Evolutionary conservation across 306 rosid genomes (phyloP), one percentile per base, ranked within the genome.

Genomic region (Calophaca sinica): DNA sequence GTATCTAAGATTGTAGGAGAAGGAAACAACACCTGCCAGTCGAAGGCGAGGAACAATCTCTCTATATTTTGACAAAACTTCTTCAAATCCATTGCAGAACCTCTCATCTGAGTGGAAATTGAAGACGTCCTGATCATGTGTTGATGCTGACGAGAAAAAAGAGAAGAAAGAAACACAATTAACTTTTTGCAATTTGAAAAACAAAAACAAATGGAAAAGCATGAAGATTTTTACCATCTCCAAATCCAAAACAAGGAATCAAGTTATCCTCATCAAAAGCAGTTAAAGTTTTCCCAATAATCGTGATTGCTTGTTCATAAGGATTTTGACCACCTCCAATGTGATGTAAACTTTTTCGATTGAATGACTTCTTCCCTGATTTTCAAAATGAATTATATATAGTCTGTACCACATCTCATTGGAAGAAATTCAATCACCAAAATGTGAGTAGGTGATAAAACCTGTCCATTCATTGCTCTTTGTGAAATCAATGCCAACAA

Each of bases 401-500:
- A 62, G 67, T 59, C 12, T 45, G 55, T 51, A 72, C 57, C 68
- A 33, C 46, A 68, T 46, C n/a, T 69, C 61, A 49, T 20, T 13
- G 28, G 41, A 53, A 9, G 51, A 79, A 28, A 42, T 60, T 7
- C 63, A 63, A 74, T 76, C 65, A 77, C 81, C 69, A 72, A 74
- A 52, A 75, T 54, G 36, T 48, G 41, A 62, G 32, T 60, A 55
- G 10, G 62, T 62, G 59, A 76, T 32, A 44, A 42, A 62, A 90
- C 98, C 98, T 90, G 98, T 90, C 98, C 98, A 93, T 70, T 90
- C 96, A 35, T 93, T 93, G 90, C 97, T 93, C 85, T 90, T 93
- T 5, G 98, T 93, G 89, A 90, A 89, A 85, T 93, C 98, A 84
- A 93, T 88, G 70, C 96, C 98, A 64, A 93, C 96, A 72, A 93